phyloP scores from a whole-genome alignment of 768 basidiomycete species.

The Nidularia sp. region DNA sequence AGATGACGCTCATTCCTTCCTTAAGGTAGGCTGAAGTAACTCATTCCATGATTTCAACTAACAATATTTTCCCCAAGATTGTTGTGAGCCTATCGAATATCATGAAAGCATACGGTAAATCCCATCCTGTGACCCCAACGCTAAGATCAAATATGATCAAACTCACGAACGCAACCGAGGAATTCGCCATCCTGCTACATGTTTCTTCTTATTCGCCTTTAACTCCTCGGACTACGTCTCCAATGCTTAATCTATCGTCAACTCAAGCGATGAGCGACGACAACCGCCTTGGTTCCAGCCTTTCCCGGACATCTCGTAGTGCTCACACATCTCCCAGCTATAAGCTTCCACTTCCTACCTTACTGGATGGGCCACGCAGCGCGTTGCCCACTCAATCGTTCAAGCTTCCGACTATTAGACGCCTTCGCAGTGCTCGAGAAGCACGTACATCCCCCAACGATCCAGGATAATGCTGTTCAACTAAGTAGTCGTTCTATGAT shows the following conservation, averaged over 20 bases:
- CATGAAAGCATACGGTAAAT: constrained; percentile 60
- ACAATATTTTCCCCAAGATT: constrained; percentile 33
- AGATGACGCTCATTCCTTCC: constrained; percentile 76
- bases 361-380: constrained; percentile 48
- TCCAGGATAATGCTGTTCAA: background rate
- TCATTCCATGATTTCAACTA: background rate
- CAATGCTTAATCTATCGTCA: constrained; percentile 35
- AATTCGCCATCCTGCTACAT: constrained; percentile 82
- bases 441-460: background rate
- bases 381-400: constrained; percentile 35
- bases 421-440: constrained; percentile 5
- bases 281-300: constrained; percentile 43
- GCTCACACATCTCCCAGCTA: constrained; percentile 41
- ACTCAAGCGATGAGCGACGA: constrained; percentile 28
- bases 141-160: constrained; percentile 70
- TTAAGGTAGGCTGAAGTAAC: constrained; percentile 54
- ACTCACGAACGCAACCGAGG: constrained; percentile 81
- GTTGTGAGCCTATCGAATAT: constrained; percentile 75
- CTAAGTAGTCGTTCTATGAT: too few relatives aligned
- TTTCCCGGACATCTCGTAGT: constrained; percentile 56
- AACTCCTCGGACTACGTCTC: constrained; percentile 55
- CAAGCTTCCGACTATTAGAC: constrained; percentile 2
- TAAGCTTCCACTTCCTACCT: constrained; percentile 26
- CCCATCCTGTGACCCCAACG: constrained; percentile 47
- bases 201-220: constrained; percentile 76